Percentiles rank a stretch among this genome's conserved stretches.
Conservation (phyloP, 176 grass and related monocot species). For the Hordeum marinum region DNA sequence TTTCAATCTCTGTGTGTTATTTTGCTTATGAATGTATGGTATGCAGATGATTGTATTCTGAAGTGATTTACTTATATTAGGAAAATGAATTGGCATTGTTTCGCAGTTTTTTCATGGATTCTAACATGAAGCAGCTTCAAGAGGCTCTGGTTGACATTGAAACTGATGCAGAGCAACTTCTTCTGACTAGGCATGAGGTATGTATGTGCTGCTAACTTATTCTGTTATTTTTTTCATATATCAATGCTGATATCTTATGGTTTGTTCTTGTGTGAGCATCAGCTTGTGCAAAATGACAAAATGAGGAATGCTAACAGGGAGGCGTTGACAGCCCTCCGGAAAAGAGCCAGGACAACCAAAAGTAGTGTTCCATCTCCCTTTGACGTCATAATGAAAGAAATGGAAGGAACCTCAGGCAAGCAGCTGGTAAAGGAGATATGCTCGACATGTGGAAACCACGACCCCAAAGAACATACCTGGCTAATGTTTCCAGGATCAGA, state of each 20-base stretch:
- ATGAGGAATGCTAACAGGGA: slow-evolving; percentile 73
- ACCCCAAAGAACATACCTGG: slow-evolving; percentile 70
- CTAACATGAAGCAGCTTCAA: slow-evolving; percentile 59
- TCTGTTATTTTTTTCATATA: background rate
- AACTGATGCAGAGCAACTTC: slow-evolving; percentile 70
- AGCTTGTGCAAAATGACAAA: slow-evolving; percentile 88
- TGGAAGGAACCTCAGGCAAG: slow-evolving; percentile 53
- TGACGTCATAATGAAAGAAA: slow-evolving; percentile 78
- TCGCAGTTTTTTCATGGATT: slow-evolving; percentile 55
- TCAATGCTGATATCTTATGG: background rate
- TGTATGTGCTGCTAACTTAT: background rate
- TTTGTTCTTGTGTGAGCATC: slow-evolving; percentile 12
- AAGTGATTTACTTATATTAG: background rate
- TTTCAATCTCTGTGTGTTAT: background rate
- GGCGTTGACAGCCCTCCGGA: slow-evolving; percentile 68
- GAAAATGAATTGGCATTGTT: slow-evolving; percentile 4
- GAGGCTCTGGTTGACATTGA: slow-evolving; percentile 68
- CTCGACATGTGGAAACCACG: slow-evolving; percentile 62
- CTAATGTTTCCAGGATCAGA: slow-evolving; percentile 80
- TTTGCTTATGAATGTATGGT: background rate
- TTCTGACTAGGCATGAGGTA: slow-evolving; percentile 92
- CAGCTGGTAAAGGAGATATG: slow-evolving; percentile 80
- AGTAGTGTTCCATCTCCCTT: slow-evolving; percentile 80
- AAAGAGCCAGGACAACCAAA: slow-evolving; percentile 71
- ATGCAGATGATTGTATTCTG: background rate